Evolutionary conservation across 2,329 filamentous ascomycete genomes (phyloP).

Genomic region (Corynespora cassiicola): DNA sequence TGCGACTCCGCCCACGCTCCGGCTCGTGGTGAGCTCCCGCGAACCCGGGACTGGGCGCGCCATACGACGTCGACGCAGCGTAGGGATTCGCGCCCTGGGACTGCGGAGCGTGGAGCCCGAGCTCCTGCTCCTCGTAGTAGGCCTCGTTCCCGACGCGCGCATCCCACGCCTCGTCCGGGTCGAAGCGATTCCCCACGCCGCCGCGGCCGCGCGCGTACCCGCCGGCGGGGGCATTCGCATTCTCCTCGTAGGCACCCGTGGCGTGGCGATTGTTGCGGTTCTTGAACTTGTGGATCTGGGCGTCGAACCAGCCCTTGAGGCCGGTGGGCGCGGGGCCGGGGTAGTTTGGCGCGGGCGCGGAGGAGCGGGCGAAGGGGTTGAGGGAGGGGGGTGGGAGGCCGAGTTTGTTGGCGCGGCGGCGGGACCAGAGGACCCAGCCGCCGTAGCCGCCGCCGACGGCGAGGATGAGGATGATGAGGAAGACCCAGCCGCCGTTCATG

Average conservation of each 20-base stretch:
- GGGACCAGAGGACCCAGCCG: constrained; percentile 75
- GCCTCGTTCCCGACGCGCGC: constrained; percentile 77
- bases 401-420: constrained; percentile 74
- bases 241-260: constrained; percentile 76
- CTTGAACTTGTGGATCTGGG: constrained; percentile 68
- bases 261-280: constrained; percentile 71
- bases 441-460: constrained; percentile 65
- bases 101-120: constrained; percentile 61
- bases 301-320: constrained; percentile 74
- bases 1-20: constrained; percentile 55
- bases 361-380: constrained; percentile 68
- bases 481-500: constrained; percentile 57
- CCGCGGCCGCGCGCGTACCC: constrained; percentile 43
- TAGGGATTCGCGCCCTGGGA: constrained; percentile 46
- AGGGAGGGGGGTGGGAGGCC: constrained; percentile 76
- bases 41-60: constrained; percentile 32
- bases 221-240: constrained; percentile 45
- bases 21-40: constrained; percentile 26
- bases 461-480: constrained; percentile 76
- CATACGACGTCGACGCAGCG: constrained; percentile 22
- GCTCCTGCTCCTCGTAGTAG: constrained; percentile 80
- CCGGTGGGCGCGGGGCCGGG: constrained; percentile 66
- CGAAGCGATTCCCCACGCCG: constrained; percentile 66
- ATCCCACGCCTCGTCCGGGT: constrained; percentile 89
- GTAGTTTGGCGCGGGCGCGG: constrained; percentile 49